These are phyloP conservation scores for Perkinsela sp. DNA, from an alignment of 208 protist genomes.

Conservation along the genomic window DNA sequence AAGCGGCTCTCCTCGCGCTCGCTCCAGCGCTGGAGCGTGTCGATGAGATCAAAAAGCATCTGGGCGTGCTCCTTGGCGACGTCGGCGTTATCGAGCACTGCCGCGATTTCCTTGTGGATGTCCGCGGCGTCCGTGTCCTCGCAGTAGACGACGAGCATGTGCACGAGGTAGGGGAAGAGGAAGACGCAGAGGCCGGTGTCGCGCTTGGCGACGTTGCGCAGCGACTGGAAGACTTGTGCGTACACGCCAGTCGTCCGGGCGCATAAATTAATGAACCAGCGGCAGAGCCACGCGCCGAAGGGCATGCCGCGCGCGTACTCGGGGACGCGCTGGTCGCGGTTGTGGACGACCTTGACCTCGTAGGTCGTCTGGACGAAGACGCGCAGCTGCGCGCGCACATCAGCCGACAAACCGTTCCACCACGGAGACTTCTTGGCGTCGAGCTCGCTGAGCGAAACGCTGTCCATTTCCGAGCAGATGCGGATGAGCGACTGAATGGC, in stretches of 20 bases:
- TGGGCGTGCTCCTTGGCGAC: neutral
- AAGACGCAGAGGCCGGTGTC: slow-evolving; percentile 20
- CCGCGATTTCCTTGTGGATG: slow-evolving; percentile 17
- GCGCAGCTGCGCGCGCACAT: slow-evolving; percentile 19
- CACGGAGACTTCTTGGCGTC: slow-evolving; percentile 37
- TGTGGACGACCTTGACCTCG: slow-evolving; percentile 13
- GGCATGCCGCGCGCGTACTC: slow-evolving; percentile 15
- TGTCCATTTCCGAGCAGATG: slow-evolving; percentile 20
- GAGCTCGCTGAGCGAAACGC: slow-evolving; percentile 3
- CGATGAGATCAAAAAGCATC: neutral
- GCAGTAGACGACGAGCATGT: slow-evolving; percentile 18
- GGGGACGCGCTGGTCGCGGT: slow-evolving; percentile 12
- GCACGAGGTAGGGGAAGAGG: slow-evolving; percentile 33
- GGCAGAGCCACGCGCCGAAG: slow-evolving; percentile 23
- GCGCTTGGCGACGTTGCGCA: slow-evolving; percentile 51
- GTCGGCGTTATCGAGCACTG: slow-evolving; percentile 8
- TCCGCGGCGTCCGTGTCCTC: slow-evolving; percentile 10
- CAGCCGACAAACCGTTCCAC: slow-evolving; percentile 24
- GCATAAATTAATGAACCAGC: slow-evolving; percentile 28
- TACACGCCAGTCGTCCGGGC: slow-evolving; percentile 16
- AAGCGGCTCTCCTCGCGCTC: neutral
- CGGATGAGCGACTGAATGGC: slow-evolving; percentile 48
- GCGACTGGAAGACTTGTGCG: slow-evolving; percentile 19
- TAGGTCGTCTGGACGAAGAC: slow-evolving; percentile 42
- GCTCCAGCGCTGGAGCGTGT: neutral